A percentile compares a stretch with the other conserved stretches of the same genome.
Conservation (phyloP, 2,329 filamentous ascomycete genomes). For the Alternaria sp. region DNA sequence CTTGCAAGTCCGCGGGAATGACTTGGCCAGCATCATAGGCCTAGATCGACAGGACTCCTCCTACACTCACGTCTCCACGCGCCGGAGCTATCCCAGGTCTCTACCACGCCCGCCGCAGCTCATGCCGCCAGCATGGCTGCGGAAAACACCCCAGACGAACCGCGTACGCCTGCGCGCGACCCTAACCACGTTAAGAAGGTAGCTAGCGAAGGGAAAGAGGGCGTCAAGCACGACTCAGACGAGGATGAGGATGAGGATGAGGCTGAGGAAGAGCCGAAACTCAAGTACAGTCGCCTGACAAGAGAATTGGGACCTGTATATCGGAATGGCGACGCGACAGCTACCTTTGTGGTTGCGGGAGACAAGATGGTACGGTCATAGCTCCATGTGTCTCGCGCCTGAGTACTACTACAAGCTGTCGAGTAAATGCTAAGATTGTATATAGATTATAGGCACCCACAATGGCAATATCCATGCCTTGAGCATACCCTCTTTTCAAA, state of each 20-base stretch:
- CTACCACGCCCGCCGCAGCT: constrained; percentile 38
- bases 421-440: constrained; percentile 58
- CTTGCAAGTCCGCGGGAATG: constrained; percentile 23
- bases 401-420: constrained; percentile 65
- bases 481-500: constrained; percentile 80
- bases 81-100: constrained; percentile 30
- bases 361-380: constrained; percentile 85
- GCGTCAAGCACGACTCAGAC: constrained; percentile 35
- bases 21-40: constrained; percentile 45
- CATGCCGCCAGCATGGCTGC: constrained; percentile 55
- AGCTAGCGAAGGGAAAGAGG: constrained; percentile 35
- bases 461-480: constrained; percentile 96
- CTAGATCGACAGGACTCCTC: constrained; percentile 29
- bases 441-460: constrained; percentile 87
- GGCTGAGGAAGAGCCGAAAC: constrained; percentile 89
- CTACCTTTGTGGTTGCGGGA: constrained; percentile 85
- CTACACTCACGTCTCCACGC: constrained; percentile 32
- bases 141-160: constrained; percentile 45
- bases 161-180: constrained; percentile 48
- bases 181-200: constrained; percentile 26
- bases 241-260: constrained; percentile 81
- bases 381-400: constrained; percentile 17
- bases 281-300: constrained; percentile 92
- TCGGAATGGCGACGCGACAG: constrained; percentile 93
- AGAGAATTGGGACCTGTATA: constrained; percentile 82